phyloP scores from a whole-genome alignment of 305 asterid species.

The Andrographis paniculata region DNA sequence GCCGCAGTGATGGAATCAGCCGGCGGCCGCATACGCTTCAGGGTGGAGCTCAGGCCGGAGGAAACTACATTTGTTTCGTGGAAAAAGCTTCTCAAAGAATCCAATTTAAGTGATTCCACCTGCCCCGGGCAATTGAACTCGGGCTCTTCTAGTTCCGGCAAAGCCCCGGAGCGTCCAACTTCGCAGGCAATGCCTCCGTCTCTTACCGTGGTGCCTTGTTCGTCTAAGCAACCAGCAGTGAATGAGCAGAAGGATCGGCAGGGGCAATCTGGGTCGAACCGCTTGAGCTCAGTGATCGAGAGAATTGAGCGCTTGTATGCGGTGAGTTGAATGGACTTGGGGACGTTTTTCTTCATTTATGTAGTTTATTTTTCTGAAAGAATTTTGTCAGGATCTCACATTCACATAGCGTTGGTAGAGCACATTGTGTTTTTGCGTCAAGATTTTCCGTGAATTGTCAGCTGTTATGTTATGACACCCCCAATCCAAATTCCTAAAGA shows the following conservation, averaged over 20 bases:
- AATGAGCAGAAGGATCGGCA: constrained; percentile 44
- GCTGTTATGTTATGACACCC: not conserved
- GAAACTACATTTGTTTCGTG: constrained; percentile 96
- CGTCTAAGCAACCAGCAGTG: constrained; percentile 38
- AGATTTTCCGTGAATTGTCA: not conserved
- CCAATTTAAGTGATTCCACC: constrained; percentile 31
- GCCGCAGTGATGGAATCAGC: constrained; percentile 45
- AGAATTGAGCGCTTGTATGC: constrained; percentile 93
- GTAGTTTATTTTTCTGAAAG: not conserved
- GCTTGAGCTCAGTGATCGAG: constrained; percentile 78
- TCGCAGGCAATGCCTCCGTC: constrained; percentile 26
- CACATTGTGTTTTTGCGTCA: not conserved
- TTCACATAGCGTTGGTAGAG: not conserved
- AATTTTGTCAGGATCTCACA: not conserved
- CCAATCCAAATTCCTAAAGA: not conserved
- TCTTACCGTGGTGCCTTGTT: constrained; percentile 17
- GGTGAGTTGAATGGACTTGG: constrained; percentile 37
- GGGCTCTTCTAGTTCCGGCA: constrained; percentile 14
- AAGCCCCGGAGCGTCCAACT: constrained; percentile 24
- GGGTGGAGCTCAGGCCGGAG: constrained; percentile 78
- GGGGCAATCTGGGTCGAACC: constrained; percentile 53
- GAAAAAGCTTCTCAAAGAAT: constrained; percentile 83
- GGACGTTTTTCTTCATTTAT: not conserved
- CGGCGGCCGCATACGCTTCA: constrained; percentile 73
- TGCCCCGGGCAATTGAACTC: constrained; percentile 23